phyloP scores from a whole-genome alignment of 176 grass and related monocot species.

The Saccharum officinarum region DNA sequence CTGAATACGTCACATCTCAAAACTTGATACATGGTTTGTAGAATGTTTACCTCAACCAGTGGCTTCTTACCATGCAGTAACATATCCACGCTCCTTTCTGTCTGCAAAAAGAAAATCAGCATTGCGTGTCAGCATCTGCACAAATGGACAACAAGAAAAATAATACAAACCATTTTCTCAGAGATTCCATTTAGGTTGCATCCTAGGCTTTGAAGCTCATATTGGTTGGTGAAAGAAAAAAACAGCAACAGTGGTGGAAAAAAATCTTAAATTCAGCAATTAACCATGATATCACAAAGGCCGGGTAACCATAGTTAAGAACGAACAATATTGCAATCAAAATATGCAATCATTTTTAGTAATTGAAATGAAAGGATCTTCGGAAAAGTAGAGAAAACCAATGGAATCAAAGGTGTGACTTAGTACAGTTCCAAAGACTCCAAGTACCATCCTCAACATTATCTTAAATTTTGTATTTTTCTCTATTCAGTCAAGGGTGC shows the following conservation, averaged over 20 bases:
- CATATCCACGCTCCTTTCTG: constrained; percentile 93
- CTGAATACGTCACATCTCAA: neutral
- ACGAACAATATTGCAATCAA: neutral
- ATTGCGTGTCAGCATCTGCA: neutral
- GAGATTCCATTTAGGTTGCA: constrained; percentile 15
- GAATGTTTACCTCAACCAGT: constrained; percentile 67
- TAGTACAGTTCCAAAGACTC: neutral
- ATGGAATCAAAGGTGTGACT: neutral
- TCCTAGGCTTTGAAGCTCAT: neutral
- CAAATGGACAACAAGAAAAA: constrained; percentile 21
- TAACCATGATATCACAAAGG: neutral
- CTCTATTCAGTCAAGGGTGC: neutral
- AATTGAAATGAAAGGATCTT: neutral
- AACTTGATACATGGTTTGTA: neutral
- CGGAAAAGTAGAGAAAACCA: neutral
- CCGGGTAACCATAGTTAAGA: no score
- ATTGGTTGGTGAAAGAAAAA: constrained; percentile 3
- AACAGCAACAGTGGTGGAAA: constrained; percentile 9
- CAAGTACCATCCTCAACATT: neutral
- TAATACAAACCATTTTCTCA: neutral
- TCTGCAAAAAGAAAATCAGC: constrained; percentile 52
- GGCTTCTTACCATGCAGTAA: constrained; percentile 91
- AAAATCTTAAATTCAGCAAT: neutral
- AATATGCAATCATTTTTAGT: neutral
- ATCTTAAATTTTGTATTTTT: neutral